Conservation (phyloP, 305 asterid genomes). For the Withania somnifera region DNA sequence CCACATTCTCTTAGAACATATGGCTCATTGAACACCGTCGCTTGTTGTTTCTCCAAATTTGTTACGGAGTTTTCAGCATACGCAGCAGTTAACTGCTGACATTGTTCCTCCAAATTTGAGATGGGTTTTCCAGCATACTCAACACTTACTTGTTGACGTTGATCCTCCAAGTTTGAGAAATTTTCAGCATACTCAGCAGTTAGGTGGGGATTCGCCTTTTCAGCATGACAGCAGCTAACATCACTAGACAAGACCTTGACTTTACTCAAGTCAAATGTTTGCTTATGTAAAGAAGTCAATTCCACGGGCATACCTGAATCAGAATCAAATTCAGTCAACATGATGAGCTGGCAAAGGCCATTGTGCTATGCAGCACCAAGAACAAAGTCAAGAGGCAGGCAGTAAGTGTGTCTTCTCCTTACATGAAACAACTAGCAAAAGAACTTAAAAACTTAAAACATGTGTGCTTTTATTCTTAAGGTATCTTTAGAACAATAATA, state of each 20-base stretch:
- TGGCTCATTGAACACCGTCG: slow-evolving; percentile 15
- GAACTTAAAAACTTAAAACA: not conserved
- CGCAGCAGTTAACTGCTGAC: not conserved
- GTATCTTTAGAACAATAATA: not conserved
- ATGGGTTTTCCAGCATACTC: not conserved
- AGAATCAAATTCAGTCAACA: slow-evolving; percentile 2
- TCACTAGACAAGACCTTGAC: slow-evolving; percentile 41
- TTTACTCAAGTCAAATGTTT: slow-evolving; percentile 44
- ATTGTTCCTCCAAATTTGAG: slow-evolving; percentile 8
- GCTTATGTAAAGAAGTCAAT: slow-evolving; percentile 52
- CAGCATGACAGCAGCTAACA: slow-evolving; percentile 18
- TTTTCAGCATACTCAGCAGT: slow-evolving; percentile 27
- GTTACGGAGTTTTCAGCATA: not conserved
- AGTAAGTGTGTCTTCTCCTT: not conserved
- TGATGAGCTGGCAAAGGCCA: not conserved
- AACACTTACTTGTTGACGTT: not conserved
- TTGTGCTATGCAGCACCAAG: not conserved
- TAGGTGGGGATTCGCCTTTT: slow-evolving; percentile 12
- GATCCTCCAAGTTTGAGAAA: slow-evolving; percentile 4
- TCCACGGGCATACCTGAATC: slow-evolving; percentile 49
- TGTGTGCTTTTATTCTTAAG: not conserved
- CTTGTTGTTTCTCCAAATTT: slow-evolving; percentile 7
- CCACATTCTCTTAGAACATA: slow-evolving; percentile 13
- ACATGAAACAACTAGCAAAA: not conserved
- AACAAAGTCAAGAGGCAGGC: not conserved